Evolutionary conservation across 73 alveolate species (phyloP), one percentile per base, ranked within the genome.

Genomic region (Paraurostyla sp.): DNA sequence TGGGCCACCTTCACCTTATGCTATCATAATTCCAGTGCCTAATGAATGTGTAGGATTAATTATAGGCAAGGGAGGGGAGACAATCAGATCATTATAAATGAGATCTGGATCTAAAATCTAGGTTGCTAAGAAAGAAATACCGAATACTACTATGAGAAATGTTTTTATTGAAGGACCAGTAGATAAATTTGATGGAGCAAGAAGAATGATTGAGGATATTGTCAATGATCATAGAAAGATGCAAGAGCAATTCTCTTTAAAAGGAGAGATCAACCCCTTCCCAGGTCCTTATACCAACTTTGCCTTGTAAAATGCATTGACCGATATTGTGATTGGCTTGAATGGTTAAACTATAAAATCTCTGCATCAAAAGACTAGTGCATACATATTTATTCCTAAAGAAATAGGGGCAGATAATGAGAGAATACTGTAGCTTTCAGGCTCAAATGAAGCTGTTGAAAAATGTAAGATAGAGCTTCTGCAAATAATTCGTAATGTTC

Each of bases 81-180:
- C 97, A 33, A 95, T 95, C 25, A 93, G 97, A 51, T 49, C 92
- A 43, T 68, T 95, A 32, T 85, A 94, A 52, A 80, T 93, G 42
- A 93, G 85, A 56, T 92, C 97, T 30, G 97, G 95, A 32, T 87
- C 95, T 43, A 93, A 91, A 82, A 95, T 95, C 41, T 95, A 95
- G 87, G 96, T 95, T 6, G 98, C 98, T 2, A 91, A 93, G 60
- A 89, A 93, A 48, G 92, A 94, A 30, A 92, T 92, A 48, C 98
- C 98, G 23, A 95, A 93, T 41, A 87, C 99, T 9, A 87, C 88
- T 71, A 94, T 91, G 93, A 92, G 99, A 86, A 89, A 97, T 90
- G 99, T 97, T 0, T 97, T 97, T 83, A 94, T 97, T 54, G 99
- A 95, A 82, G 99, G 99, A 0, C 91, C 94, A 46, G 96, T 92